Evolutionary conservation across 2,329 filamentous ascomycete genomes (phyloP).

Genomic region (Penicillium frequentans): DNA sequence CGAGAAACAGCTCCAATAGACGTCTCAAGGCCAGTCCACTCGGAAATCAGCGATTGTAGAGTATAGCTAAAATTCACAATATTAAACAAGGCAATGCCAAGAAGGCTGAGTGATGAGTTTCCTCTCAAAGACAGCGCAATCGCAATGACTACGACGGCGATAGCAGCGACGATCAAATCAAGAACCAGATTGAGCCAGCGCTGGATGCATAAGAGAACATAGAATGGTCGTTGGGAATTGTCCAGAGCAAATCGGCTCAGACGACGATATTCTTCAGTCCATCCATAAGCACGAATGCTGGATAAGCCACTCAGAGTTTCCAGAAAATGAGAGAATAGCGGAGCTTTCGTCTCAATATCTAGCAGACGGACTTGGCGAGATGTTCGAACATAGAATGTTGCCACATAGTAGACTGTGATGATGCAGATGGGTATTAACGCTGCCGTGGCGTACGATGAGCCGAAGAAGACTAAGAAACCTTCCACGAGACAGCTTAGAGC

Average conservation of each 20-base stretch:
- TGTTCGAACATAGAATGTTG: constrained; percentile 50
- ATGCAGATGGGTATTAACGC: constrained; percentile 40
- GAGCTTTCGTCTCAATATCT: constrained; percentile 29
- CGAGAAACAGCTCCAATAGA: constrained; percentile 25
- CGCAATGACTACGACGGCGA: constrained; percentile 23
- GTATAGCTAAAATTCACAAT: constrained; percentile 23
- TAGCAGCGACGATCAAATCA: constrained; percentile 24
- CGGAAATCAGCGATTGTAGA: constrained; percentile 14
- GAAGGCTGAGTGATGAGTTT: constrained; percentile 8
- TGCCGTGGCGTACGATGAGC: constrained; percentile 38
- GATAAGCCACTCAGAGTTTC: constrained; percentile 51
- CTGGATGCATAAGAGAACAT: constrained; percentile 47
- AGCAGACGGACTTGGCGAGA: constrained; percentile 50
- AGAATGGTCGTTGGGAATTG: constrained; percentile 44
- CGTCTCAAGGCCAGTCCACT: constrained; percentile 22
- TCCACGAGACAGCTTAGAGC: constrained; percentile 30
- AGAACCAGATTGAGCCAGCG: constrained; percentile 37
- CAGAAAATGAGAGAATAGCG: constrained; percentile 53
- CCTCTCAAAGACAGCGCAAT: constrained; percentile 19
- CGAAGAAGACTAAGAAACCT: constrained; percentile 34
- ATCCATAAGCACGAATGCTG: constrained; percentile 55
- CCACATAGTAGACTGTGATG: constrained; percentile 42
- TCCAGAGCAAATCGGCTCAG: constrained; percentile 42
- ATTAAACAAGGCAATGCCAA: constrained; percentile 24
- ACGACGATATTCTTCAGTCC: constrained; percentile 42